Conservation (phyloP, 192 early-diverging fungal species). For the Coemansia erecta region DNA sequence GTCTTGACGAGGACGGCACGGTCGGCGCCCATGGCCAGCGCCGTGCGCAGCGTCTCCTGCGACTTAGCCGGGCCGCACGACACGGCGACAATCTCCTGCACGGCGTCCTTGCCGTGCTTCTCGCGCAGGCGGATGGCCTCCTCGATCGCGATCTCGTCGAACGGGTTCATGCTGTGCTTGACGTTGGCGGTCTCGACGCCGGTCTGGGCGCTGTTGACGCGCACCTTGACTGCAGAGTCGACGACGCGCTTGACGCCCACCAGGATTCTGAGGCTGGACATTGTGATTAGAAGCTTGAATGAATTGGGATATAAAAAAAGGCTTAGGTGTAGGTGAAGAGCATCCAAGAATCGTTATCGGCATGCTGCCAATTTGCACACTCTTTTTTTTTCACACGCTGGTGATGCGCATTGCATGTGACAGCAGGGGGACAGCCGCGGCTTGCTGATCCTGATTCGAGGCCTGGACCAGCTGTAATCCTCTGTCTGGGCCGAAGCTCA, state of each 20-base stretch:
- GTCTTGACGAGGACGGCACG: conserved; percentile 90
- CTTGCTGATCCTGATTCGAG: background rate
- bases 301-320: background rate
- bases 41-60: conserved; percentile 90
- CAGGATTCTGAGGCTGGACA: conserved; percentile 69
- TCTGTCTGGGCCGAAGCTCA: background rate
- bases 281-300: conserved; percentile 1
- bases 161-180: conserved; percentile 99
- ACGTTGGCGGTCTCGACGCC: conserved; percentile 89
- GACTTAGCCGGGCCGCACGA: conserved; percentile 86
- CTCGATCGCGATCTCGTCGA: conserved; percentile 99
- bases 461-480: too few species aligned
- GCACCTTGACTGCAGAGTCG: conserved; percentile 98
- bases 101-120: conserved; percentile 59
- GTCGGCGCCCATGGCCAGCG: conserved; percentile 98
- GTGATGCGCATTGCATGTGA: too few species aligned
- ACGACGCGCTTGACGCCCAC: conserved; percentile 96
- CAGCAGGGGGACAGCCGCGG: background rate
- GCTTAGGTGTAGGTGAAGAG: background rate
- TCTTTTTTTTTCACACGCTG: background rate
- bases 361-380: too few species aligned
- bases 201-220: conserved; percentile 82
- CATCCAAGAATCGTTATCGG: background rate
- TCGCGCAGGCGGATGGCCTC: conserved; percentile 94
- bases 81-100: conserved; percentile 83